These are phyloP conservation scores for Laburnicola sp. DNA, from an alignment of 2,329 filamentous ascomycete genomes.

Conservation along the genomic window DNA sequence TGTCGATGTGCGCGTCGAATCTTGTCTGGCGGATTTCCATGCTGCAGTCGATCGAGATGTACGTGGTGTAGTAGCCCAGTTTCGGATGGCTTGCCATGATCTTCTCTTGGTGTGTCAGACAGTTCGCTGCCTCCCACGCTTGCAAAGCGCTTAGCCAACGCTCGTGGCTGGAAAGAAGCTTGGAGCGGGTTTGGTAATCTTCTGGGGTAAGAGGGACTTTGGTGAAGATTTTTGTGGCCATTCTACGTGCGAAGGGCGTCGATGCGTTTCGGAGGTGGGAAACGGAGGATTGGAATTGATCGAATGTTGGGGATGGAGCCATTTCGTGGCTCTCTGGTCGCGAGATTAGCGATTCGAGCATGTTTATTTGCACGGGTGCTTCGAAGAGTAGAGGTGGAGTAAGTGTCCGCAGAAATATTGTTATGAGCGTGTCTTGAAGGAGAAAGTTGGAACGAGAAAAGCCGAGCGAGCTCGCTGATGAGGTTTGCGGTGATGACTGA, in stretches of 20 bases:
- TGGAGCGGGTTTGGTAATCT: slow-evolving; percentile 4
- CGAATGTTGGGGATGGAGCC: slow-evolving; percentile 14
- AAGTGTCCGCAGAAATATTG: slow-evolving; percentile 26
- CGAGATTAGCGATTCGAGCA: slow-evolving; percentile 13
- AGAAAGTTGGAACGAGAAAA: neutral
- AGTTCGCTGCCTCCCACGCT: slow-evolving; percentile 6
- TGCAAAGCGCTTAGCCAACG: slow-evolving; percentile 13
- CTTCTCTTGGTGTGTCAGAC: slow-evolving; percentile 9
- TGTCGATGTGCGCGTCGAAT: slow-evolving; percentile 11
- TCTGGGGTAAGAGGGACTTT: neutral
- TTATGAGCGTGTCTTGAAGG: slow-evolving; percentile 21
- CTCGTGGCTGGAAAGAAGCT: slow-evolving; percentile 13
- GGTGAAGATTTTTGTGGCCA: slow-evolving; percentile 3
- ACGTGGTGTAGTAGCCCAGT: slow-evolving; percentile 13
- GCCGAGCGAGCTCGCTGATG: neutral
- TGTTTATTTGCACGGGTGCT: slow-evolving; percentile 11
- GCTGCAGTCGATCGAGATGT: slow-evolving; percentile 7
- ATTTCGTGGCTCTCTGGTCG: slow-evolving; percentile 5
- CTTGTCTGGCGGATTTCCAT: slow-evolving; percentile 1
- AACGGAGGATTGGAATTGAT: slow-evolving; percentile 21
- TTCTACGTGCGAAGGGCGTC: slow-evolving; percentile 14
- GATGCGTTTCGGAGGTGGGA: slow-evolving; percentile 29
- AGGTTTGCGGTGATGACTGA: neutral
- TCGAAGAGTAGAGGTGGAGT: slow-evolving; percentile 24
- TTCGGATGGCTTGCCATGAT: slow-evolving; percentile 12